Percentiles rank a stretch among this genome's conserved stretches.
These are phyloP conservation scores for Eimeria acervulina DNA, from an alignment of 169 alveolate genomes.

Conservation along the genomic window DNA sequence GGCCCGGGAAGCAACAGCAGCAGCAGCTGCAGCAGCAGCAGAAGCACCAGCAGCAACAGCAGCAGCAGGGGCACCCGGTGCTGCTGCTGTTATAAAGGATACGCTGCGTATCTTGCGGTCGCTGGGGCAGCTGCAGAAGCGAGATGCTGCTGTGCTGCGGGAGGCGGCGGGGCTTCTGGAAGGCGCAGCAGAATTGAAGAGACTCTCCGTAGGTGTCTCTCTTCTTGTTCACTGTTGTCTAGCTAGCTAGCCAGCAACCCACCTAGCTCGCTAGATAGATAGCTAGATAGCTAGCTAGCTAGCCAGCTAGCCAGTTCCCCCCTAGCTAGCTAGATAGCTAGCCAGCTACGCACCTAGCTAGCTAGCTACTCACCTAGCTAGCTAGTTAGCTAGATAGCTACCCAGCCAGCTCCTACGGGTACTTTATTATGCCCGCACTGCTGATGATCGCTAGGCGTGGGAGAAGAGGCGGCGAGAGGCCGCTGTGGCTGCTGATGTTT, in stretches of 20 bases:
- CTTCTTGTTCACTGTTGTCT: not conserved
- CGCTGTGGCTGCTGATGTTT: not conserved
- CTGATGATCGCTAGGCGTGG: not conserved
- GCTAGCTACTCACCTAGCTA: not conserved
- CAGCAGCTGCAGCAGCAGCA: not conserved
- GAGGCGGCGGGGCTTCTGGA: slow-evolving; percentile 6
- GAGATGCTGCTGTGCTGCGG: slow-evolving; percentile 51
- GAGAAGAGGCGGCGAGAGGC: not conserved
- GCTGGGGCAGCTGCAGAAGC: slow-evolving; percentile 55
- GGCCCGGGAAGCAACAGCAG: not conserved
- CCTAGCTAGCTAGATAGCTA: not conserved
- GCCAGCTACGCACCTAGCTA: not conserved
- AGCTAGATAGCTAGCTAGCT: slow-evolving; percentile 13
- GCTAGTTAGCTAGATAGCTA: not conserved
- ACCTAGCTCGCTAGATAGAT: not conserved
- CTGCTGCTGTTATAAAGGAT: slow-evolving; percentile 23
- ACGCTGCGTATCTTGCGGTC: slow-evolving; percentile 45
- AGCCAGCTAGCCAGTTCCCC: not conserved
- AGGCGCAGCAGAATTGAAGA: not conserved
- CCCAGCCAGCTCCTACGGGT: not conserved
- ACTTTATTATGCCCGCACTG: not conserved
- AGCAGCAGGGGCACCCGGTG: not conserved
- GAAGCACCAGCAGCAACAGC: not conserved
- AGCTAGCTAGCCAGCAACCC: not conserved
- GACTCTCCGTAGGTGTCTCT: slow-evolving; percentile 53